A percentile compares a stretch with the other conserved stretches of the same genome.
These are phyloP conservation scores for Pichia phayaonensis DNA, from an alignment of 805 yeast species.

Conservation along the genomic window DNA sequence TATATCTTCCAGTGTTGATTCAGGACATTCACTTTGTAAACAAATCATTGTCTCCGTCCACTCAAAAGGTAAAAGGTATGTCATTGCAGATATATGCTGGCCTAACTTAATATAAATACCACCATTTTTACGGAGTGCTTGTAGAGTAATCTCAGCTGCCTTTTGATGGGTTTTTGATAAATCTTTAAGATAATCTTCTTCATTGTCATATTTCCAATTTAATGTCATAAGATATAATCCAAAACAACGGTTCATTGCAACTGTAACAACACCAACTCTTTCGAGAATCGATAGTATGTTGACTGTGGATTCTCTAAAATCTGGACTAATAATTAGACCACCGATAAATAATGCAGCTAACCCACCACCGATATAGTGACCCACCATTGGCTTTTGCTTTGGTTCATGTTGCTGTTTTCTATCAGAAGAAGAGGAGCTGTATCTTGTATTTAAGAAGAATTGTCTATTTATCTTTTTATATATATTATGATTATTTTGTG, in stretches of 20 bases:
- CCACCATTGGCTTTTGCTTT: constrained; percentile 1
- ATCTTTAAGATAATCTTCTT: constrained; percentile 43
- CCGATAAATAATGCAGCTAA: constrained; percentile 12
- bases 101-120: constrained; percentile 93
- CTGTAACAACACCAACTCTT: constrained; percentile 54
- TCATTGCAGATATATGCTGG: constrained; percentile 88
- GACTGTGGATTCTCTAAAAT: constrained; percentile 26
- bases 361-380: constrained; percentile 12
- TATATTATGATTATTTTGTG: neutral
- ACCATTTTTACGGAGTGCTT: constrained; percentile 78
- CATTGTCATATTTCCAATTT: constrained; percentile 30
- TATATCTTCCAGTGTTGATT: constrained; percentile 64
- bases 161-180: constrained; percentile 58
- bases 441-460: neutral
- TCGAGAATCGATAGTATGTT: constrained; percentile 33
- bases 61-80: constrained; percentile 82
- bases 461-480: neutral
- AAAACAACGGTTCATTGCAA: constrained; percentile 71
- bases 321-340: constrained; percentile 28
- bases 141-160: constrained; percentile 73
- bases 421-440: neutral
- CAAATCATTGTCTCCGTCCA: constrained; percentile 97
- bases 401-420: neutral
- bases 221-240: constrained; percentile 56
- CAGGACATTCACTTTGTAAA: constrained; percentile 84